Evolutionary conservation across 805 yeast genomes (phyloP).

Genomic region (Schizosaccharomyces japonicus): DNA sequence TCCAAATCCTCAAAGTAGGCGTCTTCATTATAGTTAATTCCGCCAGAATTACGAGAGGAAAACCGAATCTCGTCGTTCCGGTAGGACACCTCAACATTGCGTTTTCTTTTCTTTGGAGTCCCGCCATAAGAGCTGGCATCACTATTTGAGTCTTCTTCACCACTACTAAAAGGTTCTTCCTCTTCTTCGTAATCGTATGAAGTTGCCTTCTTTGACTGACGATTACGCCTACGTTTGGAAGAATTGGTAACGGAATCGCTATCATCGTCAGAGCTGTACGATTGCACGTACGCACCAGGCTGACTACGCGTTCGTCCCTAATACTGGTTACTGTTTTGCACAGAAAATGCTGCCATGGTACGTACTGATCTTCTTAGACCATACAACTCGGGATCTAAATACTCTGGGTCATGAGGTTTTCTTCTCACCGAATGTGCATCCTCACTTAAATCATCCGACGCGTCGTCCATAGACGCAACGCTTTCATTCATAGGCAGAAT

Average conservation of each 20-base stretch:
- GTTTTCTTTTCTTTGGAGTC: neutral
- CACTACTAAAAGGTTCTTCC: slow-evolving; percentile 10
- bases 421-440: too few relatives aligned
- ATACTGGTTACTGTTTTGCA: neutral
- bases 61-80: slow-evolving; percentile 26
- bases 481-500: too few relatives aligned
- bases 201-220: neutral
- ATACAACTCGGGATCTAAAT: slow-evolving; percentile 19
- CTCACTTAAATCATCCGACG: too few relatives aligned
- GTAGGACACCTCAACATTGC: slow-evolving; percentile 4
- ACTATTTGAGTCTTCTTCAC: slow-evolving; percentile 11
- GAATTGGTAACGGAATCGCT: neutral
- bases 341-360: neutral
- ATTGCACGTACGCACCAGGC: neutral
- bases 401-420: too few relatives aligned
- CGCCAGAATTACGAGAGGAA: slow-evolving; percentile 45
- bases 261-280: neutral
- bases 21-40: slow-evolving; percentile 59
- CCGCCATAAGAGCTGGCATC: slow-evolving; percentile 3
- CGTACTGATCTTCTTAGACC: slow-evolving; percentile 20
- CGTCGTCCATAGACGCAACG: too few relatives aligned
- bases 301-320: neutral
- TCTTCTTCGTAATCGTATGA: slow-evolving; percentile 11
- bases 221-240: neutral
- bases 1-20: slow-evolving; percentile 24